Conservation (phyloP, 805 yeast genomes). For the Nakazawaea holstii region DNA sequence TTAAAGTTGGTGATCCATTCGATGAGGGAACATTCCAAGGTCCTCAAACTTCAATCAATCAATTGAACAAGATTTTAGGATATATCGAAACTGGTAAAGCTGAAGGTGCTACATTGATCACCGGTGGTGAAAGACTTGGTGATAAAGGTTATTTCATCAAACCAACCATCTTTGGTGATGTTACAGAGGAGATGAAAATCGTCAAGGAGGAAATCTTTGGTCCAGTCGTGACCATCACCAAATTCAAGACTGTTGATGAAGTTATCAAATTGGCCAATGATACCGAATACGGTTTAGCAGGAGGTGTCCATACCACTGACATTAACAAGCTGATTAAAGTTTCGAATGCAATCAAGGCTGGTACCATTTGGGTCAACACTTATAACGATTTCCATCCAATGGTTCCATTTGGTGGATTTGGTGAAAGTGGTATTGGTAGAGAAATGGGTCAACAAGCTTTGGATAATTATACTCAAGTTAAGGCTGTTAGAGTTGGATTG, state of each 20-base stretch:
- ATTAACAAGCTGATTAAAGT: conserved; percentile 62
- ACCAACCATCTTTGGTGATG: conserved; percentile 88
- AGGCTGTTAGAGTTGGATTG: conserved; percentile 38
- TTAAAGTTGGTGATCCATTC: conserved; percentile 78
- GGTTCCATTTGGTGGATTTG: conserved; percentile 71
- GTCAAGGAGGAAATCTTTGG: conserved; percentile 91
- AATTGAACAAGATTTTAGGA: conserved; percentile 57
- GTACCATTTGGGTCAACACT: conserved; percentile 79
- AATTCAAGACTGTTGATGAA: conserved; percentile 70
- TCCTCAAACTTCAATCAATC: conserved; percentile 67
- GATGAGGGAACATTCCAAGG: conserved; percentile 66
- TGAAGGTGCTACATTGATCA: conserved; percentile 64
- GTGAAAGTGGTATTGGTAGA: conserved; percentile 66
- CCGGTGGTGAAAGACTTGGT: conserved; percentile 80
- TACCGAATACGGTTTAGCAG: conserved; percentile 80
- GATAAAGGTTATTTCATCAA: conserved; percentile 64
- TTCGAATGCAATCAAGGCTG: conserved; percentile 64
- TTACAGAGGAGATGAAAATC: conserved; percentile 64
- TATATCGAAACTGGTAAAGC: conserved; percentile 60
- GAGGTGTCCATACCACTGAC: conserved; percentile 76
- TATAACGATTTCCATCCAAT: conserved; percentile 62
- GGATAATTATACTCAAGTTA: conserved; percentile 59
- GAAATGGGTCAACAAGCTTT: conserved; percentile 68
- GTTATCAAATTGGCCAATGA: conserved; percentile 71
- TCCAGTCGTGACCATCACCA: conserved; percentile 74